These are phyloP conservation scores for Daldinia decipiens DNA, from an alignment of 495 filamentous ascomycete species.

Conservation along the genomic window DNA sequence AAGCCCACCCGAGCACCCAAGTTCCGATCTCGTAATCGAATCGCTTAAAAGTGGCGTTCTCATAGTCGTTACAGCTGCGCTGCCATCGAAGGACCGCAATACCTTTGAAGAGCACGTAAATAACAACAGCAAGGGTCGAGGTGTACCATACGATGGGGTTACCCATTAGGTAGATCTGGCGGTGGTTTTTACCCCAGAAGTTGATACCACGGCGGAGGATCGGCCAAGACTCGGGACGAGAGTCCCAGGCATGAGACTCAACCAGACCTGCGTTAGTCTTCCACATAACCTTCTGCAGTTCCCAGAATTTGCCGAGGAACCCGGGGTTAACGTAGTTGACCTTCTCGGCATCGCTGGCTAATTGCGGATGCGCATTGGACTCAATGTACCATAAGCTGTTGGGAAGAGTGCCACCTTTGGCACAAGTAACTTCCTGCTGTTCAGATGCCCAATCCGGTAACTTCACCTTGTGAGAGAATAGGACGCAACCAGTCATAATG, in stretches of 20 bases:
- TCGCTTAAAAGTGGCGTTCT: slow-evolving; percentile 81
- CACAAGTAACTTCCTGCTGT: slow-evolving; percentile 98
- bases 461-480: slow-evolving; percentile 99
- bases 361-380: slow-evolving; percentile 80
- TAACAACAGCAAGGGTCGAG: slow-evolving; percentile 79
- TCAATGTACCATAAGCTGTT: slow-evolving; percentile 99
- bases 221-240: slow-evolving; percentile 92
- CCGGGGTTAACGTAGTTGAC: slow-evolving; percentile 96
- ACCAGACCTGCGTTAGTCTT: slow-evolving; percentile 95
- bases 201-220: slow-evolving; percentile 95
- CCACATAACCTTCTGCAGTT: slow-evolving; percentile 99
- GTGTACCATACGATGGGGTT: slow-evolving; percentile 97
- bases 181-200: slow-evolving; percentile 96
- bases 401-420: slow-evolving; percentile 88
- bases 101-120: slow-evolving; percentile 86
- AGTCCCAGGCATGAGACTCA: slow-evolving; percentile 98
- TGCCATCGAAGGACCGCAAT: slow-evolving; percentile 93
- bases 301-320: slow-evolving; percentile 98
- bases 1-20: slow-evolving; percentile 90
- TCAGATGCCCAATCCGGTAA: slow-evolving; percentile 96
- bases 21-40: slow-evolving; percentile 98
- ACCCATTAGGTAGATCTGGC: slow-evolving; percentile 95
- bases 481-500: slow-evolving; percentile 93
- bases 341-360: slow-evolving; percentile 80
- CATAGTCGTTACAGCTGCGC: slow-evolving; percentile 87